These are phyloP conservation scores for Agrocybe praecox DNA, from an alignment of 768 basidiomycete genomes.

Conservation along the genomic window DNA sequence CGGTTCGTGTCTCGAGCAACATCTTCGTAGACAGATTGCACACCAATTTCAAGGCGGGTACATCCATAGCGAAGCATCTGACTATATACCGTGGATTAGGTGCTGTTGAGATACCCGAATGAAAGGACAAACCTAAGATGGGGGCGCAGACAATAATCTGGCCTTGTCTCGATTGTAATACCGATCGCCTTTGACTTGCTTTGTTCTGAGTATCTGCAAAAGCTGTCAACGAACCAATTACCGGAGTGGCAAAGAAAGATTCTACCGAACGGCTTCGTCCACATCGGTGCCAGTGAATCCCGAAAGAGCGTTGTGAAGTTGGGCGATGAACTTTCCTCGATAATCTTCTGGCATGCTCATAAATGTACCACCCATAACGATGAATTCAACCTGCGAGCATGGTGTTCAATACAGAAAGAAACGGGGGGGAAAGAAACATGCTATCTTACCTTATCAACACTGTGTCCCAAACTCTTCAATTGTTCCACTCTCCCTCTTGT, in stretches of 20 bases:
- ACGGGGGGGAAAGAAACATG: background rate
- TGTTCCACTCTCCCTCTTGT: constrained; percentile 95
- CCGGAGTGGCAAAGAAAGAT: background rate
- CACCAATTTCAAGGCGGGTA: constrained; percentile 97
- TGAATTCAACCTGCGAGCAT: constrained; percentile 72
- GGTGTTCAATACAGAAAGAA: background rate
- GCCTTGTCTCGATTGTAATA: constrained; percentile 98
- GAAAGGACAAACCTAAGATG: constrained; percentile 73
- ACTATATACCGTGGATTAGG: constrained; percentile 37
- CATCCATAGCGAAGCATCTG: constrained; percentile 99
- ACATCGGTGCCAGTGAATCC: constrained; percentile 93
- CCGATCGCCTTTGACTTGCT: constrained; percentile 99
- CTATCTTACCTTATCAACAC: constrained; percentile 83
- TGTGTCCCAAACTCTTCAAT: constrained; percentile 93
- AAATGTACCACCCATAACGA: constrained; percentile 99
- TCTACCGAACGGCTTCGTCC: constrained; percentile 92
- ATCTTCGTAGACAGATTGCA: constrained; percentile 99
- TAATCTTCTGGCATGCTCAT: constrained; percentile 99
- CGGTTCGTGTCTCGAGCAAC: constrained; percentile 98
- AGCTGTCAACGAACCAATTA: background rate
- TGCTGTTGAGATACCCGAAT: background rate
- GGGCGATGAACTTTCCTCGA: constrained; percentile 89
- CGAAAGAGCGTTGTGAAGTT: constrained; percentile 94
- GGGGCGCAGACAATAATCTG: constrained; percentile 96
- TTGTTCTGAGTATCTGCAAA: constrained; percentile 84